Evolutionary conservation across 1,284 basidiomycete species (phyloP), one percentile per base, ranked within the genome.

Genomic region (Ustilago tritici): DNA sequence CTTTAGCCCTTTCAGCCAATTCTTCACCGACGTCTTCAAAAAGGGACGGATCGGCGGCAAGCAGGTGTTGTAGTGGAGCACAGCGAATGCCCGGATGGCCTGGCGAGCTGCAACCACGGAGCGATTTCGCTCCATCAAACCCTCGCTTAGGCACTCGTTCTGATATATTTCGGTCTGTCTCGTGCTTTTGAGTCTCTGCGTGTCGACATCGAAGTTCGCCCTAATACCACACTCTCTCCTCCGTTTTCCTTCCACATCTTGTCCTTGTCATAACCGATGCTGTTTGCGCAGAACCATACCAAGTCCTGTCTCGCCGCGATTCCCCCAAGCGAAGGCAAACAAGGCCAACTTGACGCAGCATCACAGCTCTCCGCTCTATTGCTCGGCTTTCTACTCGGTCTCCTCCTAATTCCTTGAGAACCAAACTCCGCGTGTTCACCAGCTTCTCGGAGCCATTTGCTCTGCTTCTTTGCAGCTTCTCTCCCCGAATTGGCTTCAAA

Each of bases 101-200:
- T 54, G 41, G 65, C 70, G 70, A 67, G 65, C 61, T 72, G 70
- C 70, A 72, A 57, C 8, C 65, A 72, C 70, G 70, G 70, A 72
- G 70, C 53, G 64, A 64, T 62, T 56, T 72, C 70, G 70, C 70
- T 72, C 60, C 55, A 53, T n/a, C 15, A 34, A 8, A 35, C 50
- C 57, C 70, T 67, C 70, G 65, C 65, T 72, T 72, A 72, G 43
- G n/a, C 64, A 52, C 54, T 53, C 46, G 38, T 43, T 55, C 23
- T 59, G 56, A 17, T 35, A 46, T 32, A 34, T 14, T 56, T 38
- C 36, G 36, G 19, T 56, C 36, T 56, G 35, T 38, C 19, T 40
- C 17, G 23, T 28, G 23, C 23, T 28, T 28, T 56, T 28, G 28
- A 50, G 9, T 28, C 15, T 50, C 49, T 34, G 31, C 52, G 15